Evolutionary conservation across 2,329 filamentous ascomycete species (phyloP), one percentile per base, ranked within the genome.

Genomic region (Venturia nashicola): DNA sequence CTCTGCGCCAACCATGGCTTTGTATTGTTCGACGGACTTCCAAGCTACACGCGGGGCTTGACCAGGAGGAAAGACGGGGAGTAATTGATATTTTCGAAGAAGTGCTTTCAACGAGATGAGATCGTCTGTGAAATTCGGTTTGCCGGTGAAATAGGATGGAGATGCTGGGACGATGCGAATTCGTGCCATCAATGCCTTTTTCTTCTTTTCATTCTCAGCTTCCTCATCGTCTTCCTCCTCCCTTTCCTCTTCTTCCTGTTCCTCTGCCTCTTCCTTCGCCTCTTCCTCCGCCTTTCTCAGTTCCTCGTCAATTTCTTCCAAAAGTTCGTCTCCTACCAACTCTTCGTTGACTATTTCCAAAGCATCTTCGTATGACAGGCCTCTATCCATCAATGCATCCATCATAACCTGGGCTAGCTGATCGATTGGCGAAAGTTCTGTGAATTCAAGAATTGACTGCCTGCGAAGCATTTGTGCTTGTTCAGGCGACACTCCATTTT

Each of bases 131-230:
- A 96, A 97, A 63, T 83, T 81, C 1, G 92, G 89, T 66, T 87
- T 87, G 62, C 88, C 88, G 62, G 91, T 92, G 79, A 97, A 99
- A 78, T 99, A 99, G n/a, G 93, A 94, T 2, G 90, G 87, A 43
- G 92, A 96, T 34, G 83, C 82, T 23, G 94, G 94, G 43, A 97
- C 79, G 27, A 95, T 80, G 68, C 94, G 90, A 62, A 89, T 69
- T 32, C 69, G 72, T 44, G 67, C 64, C 55, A 67, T 62, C 63
- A 64, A 32, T 32, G 20, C 40, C 1, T 42, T 42, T 16, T 12
- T 42, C 40, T 16, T 42, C 14, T 42, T 27, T 43, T n/a, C 59
- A 3, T 43, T 8, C 16, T 59, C 20, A 4, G 4, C 42, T 6
- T 1, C 7, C 32, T 18, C 2, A 0, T 55, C 18, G 12, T 16